Conservation (phyloP, 306 rosid species). For the Acacia crassicarpa region DNA sequence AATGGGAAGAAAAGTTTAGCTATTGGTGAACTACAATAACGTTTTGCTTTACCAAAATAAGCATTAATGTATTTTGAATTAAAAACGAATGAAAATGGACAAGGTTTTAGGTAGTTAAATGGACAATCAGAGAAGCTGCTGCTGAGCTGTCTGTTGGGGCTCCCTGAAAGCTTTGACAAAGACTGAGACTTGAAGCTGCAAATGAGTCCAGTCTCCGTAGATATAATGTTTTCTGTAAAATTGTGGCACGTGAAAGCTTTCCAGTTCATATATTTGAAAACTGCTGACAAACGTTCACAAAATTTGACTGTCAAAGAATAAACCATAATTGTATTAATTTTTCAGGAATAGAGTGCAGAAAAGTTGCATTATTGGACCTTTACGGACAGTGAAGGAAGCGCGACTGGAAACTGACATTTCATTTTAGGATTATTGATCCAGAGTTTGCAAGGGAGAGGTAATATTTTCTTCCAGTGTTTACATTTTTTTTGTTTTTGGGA, state of each 20-base stretch:
- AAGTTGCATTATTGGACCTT: neutral
- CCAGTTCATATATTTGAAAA: neutral
- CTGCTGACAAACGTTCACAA: neutral
- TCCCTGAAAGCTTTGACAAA: neutral
- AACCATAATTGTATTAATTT: neutral
- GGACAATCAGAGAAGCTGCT: neutral
- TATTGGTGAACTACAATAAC: neutral
- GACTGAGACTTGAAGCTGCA: neutral
- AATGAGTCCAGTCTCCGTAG: neutral
- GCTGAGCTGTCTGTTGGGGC: neutral
- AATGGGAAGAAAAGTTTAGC: neutral
- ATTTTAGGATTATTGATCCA: neutral
- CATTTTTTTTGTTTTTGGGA: neutral
- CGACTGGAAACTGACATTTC: neutral
- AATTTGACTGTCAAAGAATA: neutral
- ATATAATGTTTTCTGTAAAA: neutral
- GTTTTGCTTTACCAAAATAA: neutral
- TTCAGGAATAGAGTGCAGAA: neutral
- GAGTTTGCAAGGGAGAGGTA: neutral
- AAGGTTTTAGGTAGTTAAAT: neutral
- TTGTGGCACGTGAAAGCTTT: neutral
- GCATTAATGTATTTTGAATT: neutral
- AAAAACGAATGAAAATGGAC: neutral
- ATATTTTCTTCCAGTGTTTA: neutral
- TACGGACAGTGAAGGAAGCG: neutral